Evolutionary conservation across 78 protist genomes (phyloP).

Genomic region (Dictyostelium citrinum): DNA sequence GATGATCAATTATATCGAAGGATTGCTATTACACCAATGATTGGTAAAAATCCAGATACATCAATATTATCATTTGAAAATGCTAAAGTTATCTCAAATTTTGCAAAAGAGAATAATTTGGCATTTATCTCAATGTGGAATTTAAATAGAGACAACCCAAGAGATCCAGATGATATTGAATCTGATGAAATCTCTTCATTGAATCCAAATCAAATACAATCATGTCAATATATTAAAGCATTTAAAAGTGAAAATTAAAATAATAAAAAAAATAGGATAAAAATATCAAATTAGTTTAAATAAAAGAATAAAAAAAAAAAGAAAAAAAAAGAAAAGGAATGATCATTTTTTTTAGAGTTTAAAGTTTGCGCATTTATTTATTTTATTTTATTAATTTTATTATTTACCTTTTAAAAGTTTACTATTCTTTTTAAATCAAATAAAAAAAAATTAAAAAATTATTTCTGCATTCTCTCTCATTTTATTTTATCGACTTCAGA

Average conservation of each 20-base stretch:
- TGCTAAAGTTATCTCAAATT: not conserved
- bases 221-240: not conserved
- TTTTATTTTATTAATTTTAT: not conserved
- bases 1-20: not conserved
- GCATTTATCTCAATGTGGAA: not conserved
- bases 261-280: no score
- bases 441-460: not conserved
- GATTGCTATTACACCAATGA: conserved; percentile 9
- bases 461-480: not conserved
- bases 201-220: not conserved
- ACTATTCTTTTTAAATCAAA: not conserved
- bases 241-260: not conserved
- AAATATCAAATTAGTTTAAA: no score
- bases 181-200: not conserved
- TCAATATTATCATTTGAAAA: not conserved
- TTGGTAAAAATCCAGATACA: not conserved
- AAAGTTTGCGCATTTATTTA: not conserved
- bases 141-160: conserved; percentile 5
- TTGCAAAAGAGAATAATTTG: not conserved
- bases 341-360: no score
- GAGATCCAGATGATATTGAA: not conserved
- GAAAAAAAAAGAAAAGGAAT: no score
- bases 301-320: no score
- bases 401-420: not conserved
- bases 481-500: not conserved